Evolutionary conservation across 805 yeast species (phyloP), one percentile per base, ranked within the genome.

Genomic region (Torulaspora microellipsoides): DNA sequence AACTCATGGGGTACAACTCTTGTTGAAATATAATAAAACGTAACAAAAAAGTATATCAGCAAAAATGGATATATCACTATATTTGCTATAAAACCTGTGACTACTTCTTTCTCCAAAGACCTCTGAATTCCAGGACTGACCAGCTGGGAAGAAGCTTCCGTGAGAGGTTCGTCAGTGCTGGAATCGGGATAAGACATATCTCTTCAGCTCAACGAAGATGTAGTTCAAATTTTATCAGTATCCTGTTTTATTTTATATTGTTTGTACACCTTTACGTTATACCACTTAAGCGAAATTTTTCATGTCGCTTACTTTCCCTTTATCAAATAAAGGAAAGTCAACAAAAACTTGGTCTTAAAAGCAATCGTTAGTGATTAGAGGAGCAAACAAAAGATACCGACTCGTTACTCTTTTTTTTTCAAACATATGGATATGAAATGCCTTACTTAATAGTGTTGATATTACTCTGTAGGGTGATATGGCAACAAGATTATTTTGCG

Each of bases 1-100:
- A 69, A 70, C 14, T 53, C 56, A 15, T 59, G 61, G 4, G 68
- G 63, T 1, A 64, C 59, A 9, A 57, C 57, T 23, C 45, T 50
- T 1, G 58, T 58, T 3, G 67, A 58, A 2, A 66, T 43, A 15
- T 47, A 48, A 38, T 51, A 55, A 11, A 68, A 66, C 13, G 66
- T 50, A 5, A 51, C 17, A 3, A 49, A 28, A 28, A 61, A 66
- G 23, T 53, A 49, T 9, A 67, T 17, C 2, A 59, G 15, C 15
- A 65, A 40, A 0, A 60, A 8, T 1, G 70, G 69, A 48, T 65
- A 64, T 1, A 54, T 49, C 0, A 67, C 40, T 13, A 70, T 46
- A 61, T 70, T 69, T 23, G 58, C 51, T 29, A 64, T 44, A 14
- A 69, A 58, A 8, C 63, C 64, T 11, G 31, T 30, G 9, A 60